Conservation (phyloP, 331 rosid species). For the Stylosanthes scabra region DNA sequence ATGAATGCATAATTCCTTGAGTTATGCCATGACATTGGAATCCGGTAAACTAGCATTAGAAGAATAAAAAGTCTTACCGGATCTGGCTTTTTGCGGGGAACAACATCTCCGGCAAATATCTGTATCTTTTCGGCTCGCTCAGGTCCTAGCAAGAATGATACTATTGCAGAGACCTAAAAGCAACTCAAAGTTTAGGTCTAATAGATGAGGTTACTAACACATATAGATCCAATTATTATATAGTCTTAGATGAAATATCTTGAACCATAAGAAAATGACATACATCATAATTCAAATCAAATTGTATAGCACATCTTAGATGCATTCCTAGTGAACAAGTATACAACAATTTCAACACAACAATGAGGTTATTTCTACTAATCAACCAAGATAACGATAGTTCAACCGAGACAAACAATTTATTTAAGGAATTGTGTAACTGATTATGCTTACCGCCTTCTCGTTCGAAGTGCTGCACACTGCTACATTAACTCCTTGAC, state of each 20-base stretch:
- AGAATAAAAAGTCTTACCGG: constrained; percentile 63
- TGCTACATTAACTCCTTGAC: constrained; percentile 91
- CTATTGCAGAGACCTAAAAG: constrained; percentile 94
- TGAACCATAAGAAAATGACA: too few relatives aligned
- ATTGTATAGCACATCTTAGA: background rate
- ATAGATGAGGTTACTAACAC: constrained; percentile 19
- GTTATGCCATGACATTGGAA: background rate
- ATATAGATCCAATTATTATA: too few relatives aligned
- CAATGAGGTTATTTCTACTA: constrained; percentile 18
- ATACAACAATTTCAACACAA: constrained; percentile 8
- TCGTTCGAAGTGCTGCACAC: constrained; percentile 99
- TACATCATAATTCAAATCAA: too few relatives aligned
- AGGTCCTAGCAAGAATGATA: constrained; percentile 84
- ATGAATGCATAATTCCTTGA: background rate
- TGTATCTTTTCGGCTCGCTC: constrained; percentile 85
- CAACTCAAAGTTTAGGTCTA: constrained; percentile 40
- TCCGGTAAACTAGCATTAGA: constrained; percentile 23
- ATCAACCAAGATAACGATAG: constrained; percentile 9
- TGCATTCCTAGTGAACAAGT: constrained; percentile 6
- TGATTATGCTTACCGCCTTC: constrained; percentile 94
- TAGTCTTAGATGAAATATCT: too few relatives aligned
- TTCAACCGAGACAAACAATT: constrained; percentile 29
- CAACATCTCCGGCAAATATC: constrained; percentile 98
- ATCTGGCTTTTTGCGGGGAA: constrained; percentile 98
- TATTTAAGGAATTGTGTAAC: constrained; percentile 49